These are phyloP conservation scores for Thalassia testudinum DNA, from an alignment of 116 monocot species.

Conservation along the genomic window DNA sequence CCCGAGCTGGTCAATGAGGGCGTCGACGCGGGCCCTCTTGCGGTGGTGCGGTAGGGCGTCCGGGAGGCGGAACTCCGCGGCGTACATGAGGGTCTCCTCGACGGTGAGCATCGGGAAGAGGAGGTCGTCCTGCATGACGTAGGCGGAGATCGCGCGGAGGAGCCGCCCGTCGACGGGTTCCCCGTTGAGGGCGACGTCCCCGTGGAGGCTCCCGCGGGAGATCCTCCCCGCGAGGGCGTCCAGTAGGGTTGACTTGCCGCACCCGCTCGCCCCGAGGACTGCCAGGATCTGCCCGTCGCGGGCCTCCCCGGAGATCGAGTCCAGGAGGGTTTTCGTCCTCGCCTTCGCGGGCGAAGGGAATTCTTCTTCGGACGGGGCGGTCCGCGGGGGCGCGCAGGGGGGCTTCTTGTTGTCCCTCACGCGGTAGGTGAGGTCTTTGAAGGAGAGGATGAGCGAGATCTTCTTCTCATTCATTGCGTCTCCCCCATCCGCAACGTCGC, in stretches of 20 bases:
- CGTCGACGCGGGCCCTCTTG: conserved; percentile 48
- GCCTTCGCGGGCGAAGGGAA: background rate
- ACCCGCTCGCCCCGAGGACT: conserved; percentile 66
- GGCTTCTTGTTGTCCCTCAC: conserved; percentile 11
- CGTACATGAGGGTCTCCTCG: conserved; percentile 75
- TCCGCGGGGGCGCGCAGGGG: background rate
- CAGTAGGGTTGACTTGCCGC: conserved; percentile 77
- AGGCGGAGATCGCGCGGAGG: conserved; percentile 60
- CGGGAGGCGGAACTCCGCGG: conserved; percentile 82
- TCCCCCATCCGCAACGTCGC: background rate
- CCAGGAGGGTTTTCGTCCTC: conserved; percentile 29
- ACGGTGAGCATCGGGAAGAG: conserved; percentile 88
- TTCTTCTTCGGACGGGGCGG: background rate
- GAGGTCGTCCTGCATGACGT: conserved; percentile 89
- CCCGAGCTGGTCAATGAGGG: conserved; percentile 77
- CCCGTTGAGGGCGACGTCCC: conserved; percentile 51
- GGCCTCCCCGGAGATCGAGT: conserved; percentile 64
- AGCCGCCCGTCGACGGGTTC: conserved; percentile 20
- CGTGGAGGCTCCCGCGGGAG: conserved; percentile 32
- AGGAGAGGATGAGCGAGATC: conserved; percentile 26
- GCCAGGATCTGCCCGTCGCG: conserved; percentile 71
- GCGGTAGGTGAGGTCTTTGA: conserved; percentile 42
- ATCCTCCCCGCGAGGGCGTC: conserved; percentile 78
- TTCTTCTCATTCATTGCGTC: background rate
- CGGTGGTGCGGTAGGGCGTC: conserved; percentile 25